Evolutionary conservation across 225 moss, liverwort and hornwort species (phyloP), one percentile per base, ranked within the genome.

Genomic region (Climacium dendroides): DNA sequence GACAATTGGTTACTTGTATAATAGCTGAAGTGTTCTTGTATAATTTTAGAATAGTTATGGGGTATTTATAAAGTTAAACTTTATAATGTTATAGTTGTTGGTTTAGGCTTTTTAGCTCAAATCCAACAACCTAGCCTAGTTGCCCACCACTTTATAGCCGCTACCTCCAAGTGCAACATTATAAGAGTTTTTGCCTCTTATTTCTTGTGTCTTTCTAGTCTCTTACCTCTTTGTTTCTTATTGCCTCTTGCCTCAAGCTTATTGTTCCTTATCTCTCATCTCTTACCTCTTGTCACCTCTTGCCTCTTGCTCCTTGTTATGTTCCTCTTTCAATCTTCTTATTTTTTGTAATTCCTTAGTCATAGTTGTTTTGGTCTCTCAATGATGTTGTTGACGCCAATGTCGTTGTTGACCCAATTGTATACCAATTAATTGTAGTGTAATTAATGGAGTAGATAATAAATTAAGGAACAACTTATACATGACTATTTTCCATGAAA

Each of bases 61-160:
- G 48, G 12, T 19, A 48, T 30, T 74, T 0, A 32, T 19, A 50
- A 50, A 74, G 12, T n/a, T n/a, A n/a, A n/a, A 32, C 20, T 50
- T 50, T 32, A 20, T 48, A 1, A 32, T 45, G 7, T 48, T 30
- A 4, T 0, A 11, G 0, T 7, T 0, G 0, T 1, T 0, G 0
- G 0, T 32, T 30, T 48, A 47, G 29, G 30, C 3, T 32, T 32
- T 32, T 32, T 0, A 74, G 1, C 2, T 12, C 0, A 12, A 7
- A n/a, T n/a, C n/a, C n/a, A n/a, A n/a, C n/a, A n/a, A n/a, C n/a
- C n/a, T n/a, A n/a, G n/a, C n/a, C n/a, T n/a, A n/a, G n/a, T n/a
- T n/a, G n/a, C n/a, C n/a, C n/a, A n/a, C n/a, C n/a, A n/a, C n/a
- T n/a, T n/a, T n/a, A 10, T 0, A 28, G 0, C 0, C 0, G 0